A percentile compares a stretch with the other conserved stretches of the same genome.
Evolutionary conservation across 192 early-diverging fungal genomes (phyloP).

Genomic region (Physocladia obscura): DNA sequence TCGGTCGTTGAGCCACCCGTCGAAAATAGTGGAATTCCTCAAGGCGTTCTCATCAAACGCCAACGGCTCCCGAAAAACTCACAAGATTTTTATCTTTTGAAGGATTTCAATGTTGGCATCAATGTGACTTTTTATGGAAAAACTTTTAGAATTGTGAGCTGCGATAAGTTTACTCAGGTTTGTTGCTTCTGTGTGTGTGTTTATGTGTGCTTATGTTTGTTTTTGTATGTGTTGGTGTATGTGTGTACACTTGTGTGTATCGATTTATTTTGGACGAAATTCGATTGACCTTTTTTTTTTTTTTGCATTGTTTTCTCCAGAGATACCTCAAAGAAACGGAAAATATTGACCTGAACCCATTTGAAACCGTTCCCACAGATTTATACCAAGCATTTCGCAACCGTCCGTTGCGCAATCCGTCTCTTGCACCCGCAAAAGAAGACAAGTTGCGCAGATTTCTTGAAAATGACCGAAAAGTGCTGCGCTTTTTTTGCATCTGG

Average conservation of each 20-base stretch:
- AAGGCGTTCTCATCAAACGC: conserved; percentile 64
- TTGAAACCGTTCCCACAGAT: conserved; percentile 56
- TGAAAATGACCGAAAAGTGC: conserved; percentile 61
- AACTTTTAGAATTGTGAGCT: conserved; percentile 57
- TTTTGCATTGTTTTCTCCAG: conserved; percentile 19
- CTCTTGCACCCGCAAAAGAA: conserved; percentile 22
- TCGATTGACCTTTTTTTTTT: too few relatives aligned
- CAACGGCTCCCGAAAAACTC: conserved; percentile 58
- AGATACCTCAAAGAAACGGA: conserved; percentile 56
- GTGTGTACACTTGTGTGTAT: too few relatives aligned
- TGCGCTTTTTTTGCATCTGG: conserved; percentile 68
- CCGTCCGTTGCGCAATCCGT: conserved; percentile 40
- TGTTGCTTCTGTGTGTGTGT: background rate
- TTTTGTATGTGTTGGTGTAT: background rate
- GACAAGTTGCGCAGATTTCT: conserved; percentile 63
- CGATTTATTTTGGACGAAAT: too few relatives aligned
- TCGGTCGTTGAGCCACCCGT: conserved; percentile 64
- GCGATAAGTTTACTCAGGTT: conserved; percentile 65
- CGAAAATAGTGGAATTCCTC: conserved; percentile 61
- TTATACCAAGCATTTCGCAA: conserved; percentile 48
- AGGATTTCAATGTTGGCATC: conserved; percentile 59
- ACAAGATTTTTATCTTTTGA: conserved; percentile 49
- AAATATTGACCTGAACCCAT: conserved; percentile 46
- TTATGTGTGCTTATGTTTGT: background rate
- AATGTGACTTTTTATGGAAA: conserved; percentile 64